Evolutionary conservation across 225 moss, liverwort and hornwort species (phyloP).

Genomic region (Rhytidiadelphus loreus): DNA sequence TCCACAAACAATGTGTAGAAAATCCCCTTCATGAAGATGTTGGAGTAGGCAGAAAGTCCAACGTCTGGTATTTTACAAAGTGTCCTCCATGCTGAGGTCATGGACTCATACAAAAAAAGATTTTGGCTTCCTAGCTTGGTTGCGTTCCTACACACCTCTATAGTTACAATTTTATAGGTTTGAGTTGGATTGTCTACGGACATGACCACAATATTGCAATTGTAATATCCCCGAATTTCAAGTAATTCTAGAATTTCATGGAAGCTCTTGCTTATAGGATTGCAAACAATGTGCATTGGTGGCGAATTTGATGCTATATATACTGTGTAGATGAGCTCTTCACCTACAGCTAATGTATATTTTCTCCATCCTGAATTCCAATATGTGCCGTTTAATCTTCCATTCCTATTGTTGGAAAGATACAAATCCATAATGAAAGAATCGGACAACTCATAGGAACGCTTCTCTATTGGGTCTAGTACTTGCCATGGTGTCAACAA

Average conservation of each 20-base stretch:
- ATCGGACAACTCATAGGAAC: neutral
- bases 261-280: neutral
- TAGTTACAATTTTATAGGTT: neutral
- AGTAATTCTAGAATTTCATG: neutral
- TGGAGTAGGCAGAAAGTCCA: neutral
- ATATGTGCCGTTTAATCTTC: neutral
- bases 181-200: neutral
- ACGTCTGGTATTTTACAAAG: neutral
- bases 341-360: neutral
- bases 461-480: neutral
- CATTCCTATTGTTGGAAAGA: neutral
- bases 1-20: neutral
- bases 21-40: neutral
- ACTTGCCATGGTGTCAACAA: neutral
- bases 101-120: neutral
- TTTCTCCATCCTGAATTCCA: rapidly evolving
- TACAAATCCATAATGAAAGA: neutral
- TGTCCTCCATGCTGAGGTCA: neutral
- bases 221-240: rapidly evolving
- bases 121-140: neutral
- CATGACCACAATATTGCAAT: neutral
- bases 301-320: rapidly evolving
- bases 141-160: rapidly evolving
- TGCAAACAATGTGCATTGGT: neutral
- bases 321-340: neutral